These are phyloP conservation scores for Phaeotremella skinneri DNA, from an alignment of 768 basidiomycete species.

Conservation along the genomic window DNA sequence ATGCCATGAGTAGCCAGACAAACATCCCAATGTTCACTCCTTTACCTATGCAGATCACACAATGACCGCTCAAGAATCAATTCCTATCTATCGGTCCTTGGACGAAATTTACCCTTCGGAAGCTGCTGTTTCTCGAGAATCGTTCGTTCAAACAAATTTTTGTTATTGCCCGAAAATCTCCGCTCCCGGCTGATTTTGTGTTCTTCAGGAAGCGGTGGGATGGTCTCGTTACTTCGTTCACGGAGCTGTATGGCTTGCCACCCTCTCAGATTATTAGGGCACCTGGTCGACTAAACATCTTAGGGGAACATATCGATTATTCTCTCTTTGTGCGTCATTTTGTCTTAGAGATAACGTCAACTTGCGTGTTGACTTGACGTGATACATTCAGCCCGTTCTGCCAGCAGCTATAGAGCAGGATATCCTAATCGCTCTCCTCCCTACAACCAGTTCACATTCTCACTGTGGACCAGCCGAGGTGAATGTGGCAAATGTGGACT, in stretches of 20 bases:
- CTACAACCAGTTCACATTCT: conserved; percentile 18
- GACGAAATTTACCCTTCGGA: conserved; percentile 26
- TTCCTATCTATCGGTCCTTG: conserved; percentile 19
- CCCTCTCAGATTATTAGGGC: conserved; percentile 38
- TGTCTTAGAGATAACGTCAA: neutral
- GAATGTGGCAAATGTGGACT: conserved; percentile 9
- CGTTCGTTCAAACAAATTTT: conserved; percentile 11
- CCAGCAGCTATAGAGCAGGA: conserved; percentile 83
- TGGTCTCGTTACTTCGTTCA: conserved; percentile 22
- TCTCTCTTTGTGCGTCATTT: conserved; percentile 32
- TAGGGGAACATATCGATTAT: conserved; percentile 50
- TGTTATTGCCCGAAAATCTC: neutral
- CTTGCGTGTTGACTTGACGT: neutral
- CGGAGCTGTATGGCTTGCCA: conserved; percentile 17
- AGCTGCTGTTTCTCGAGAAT: conserved; percentile 19
- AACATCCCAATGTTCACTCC: no score
- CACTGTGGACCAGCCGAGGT: conserved; percentile 10
- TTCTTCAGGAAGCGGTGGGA: conserved; percentile 29
- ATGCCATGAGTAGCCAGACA: no score
- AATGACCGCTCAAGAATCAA: conserved; percentile 20
- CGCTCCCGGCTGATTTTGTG: neutral
- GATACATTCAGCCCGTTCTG: conserved; percentile 60
- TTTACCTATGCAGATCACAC: neutral
- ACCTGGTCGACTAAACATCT: conserved; percentile 44
- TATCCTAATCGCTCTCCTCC: conserved; percentile 71